Evolutionary conservation across 2,329 filamentous ascomycete species (phyloP), one percentile per base, ranked within the genome.

Genomic region (Colletotrichum magnum): DNA sequence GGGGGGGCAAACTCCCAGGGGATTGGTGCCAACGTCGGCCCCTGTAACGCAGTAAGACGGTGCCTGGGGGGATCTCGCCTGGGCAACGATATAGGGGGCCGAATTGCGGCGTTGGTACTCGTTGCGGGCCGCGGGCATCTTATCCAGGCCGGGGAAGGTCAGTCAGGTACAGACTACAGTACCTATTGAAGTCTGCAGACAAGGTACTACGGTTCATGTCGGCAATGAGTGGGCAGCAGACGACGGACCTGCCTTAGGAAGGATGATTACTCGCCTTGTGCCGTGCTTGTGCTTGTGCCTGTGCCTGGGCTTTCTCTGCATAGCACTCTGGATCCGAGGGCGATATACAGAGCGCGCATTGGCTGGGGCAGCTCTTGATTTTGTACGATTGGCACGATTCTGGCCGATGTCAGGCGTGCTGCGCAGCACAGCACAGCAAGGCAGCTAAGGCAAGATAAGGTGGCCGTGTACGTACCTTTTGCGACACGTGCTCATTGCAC

Each of bases 341-440:
- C 43, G 58, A 59, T 58, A 24, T 41, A 58, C 56, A 58, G 39
- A 16, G 45, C 47, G 60, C 60, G 66, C 66, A 65, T 69, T 69
- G 66, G 66, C 66, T 32, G 50, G 43, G 41, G 51, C 26, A 26
- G 47, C 51, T 48, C 24, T 18, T n/a, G 28, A 51, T 59, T 54
- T 54, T 59, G 54, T 50, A 54, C 61, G 66, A 69, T 66, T 56
- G 43, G 50, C 50, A 56, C 56, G 56, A 57, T 56, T 50, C 10
- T 60, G n/a, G 13, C n/a, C 62, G 56, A 54, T 56, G 50, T 43
- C 21, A 41, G 47, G 12, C 10, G 18, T 58, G 48, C 54, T 59
- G 62, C 66, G 59, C 54, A 66, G 66, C 66, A 66, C 54, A 66
- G 66, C 57, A 59, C 54, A 66, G 66, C 57, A 59, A 24, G 21